Evolutionary conservation across 1,284 basidiomycete genomes (phyloP).

Genomic region (Uromyces viciae-fabae): DNA sequence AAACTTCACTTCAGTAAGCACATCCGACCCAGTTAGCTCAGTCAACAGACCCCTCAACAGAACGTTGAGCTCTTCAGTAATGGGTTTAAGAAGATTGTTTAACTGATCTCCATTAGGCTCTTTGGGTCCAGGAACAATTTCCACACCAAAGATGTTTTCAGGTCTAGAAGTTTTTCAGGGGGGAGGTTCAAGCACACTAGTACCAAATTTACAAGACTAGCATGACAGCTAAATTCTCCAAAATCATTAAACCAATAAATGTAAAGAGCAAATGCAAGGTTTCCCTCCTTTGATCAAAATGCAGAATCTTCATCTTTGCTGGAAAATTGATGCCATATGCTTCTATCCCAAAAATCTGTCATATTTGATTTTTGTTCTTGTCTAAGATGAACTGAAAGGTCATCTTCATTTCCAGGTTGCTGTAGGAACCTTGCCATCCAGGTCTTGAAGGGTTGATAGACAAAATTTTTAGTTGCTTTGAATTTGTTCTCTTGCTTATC

Average conservation of each 20-base stretch:
- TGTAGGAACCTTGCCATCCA: constrained; percentile 3
- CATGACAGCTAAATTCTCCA: constrained; percentile 2
- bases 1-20: no score
- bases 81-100: constrained; percentile 52
- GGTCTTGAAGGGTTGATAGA: constrained; percentile 20
- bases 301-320: not conserved
- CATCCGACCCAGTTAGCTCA: no score
- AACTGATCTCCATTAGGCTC: constrained; percentile 48
- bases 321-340: not conserved
- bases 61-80: constrained; percentile 52
- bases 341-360: constrained; percentile 15
- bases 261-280: constrained; percentile 16
- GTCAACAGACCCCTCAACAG: constrained; percentile 50
- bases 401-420: constrained; percentile 11
- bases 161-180: constrained; percentile 51
- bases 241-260: constrained; percentile 33
- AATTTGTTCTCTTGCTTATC: constrained; percentile 18
- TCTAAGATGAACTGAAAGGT: not conserved
- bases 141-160: constrained; percentile 56
- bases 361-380: not conserved
- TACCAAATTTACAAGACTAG: constrained; percentile 6
- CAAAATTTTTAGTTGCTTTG: constrained; percentile 7
- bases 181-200: constrained; percentile 48
- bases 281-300: constrained; percentile 12
- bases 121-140: constrained; percentile 53